Evolutionary conservation across 1,284 basidiomycete genomes (phyloP).

Genomic region (Cryptococcus sp.): DNA sequence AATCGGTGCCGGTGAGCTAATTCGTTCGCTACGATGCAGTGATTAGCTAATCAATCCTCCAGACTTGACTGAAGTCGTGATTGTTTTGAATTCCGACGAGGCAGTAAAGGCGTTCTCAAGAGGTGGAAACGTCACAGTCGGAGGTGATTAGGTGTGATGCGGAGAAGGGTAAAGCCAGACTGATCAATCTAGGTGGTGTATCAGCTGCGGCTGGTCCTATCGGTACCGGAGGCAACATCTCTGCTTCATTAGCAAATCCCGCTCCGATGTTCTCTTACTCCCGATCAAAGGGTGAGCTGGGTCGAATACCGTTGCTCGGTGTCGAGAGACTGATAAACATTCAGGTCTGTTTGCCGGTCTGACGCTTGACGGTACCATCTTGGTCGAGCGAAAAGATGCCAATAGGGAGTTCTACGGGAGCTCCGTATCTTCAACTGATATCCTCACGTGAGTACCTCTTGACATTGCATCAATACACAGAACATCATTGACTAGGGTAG

Average conservation of each 20-base stretch:
- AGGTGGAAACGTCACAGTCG: constrained; percentile 94
- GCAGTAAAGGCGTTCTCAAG: constrained; percentile 92
- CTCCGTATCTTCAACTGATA: constrained; percentile 78
- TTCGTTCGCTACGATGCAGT: not conserved
- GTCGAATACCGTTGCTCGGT: too few species aligned
- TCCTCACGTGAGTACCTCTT: constrained; percentile 55
- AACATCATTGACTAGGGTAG: constrained; percentile 27
- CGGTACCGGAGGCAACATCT: constrained; percentile 88
- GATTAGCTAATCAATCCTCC: not conserved
- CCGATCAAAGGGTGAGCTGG: constrained; percentile 72
- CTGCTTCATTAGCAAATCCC: constrained; percentile 81
- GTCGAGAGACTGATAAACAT: not conserved
- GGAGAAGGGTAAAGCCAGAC: not conserved
- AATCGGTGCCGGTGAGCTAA: constrained; percentile 62
- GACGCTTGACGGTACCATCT: constrained; percentile 87
- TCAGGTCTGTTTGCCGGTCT: constrained; percentile 90
- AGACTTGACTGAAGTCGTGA: constrained; percentile 57
- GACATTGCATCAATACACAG: not conserved
- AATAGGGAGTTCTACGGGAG: constrained; percentile 95
- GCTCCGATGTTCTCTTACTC: constrained; percentile 98
- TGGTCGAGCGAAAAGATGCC: constrained; percentile 92
- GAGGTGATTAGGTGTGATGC: constrained; percentile 48
- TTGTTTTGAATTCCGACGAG: constrained; percentile 94
- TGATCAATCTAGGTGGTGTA: constrained; percentile 58
- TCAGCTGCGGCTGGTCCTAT: constrained; percentile 85